Base-by-base conservation (phyloP, 257 asterid genomes). In the Penstemon barbatus region DNA sequence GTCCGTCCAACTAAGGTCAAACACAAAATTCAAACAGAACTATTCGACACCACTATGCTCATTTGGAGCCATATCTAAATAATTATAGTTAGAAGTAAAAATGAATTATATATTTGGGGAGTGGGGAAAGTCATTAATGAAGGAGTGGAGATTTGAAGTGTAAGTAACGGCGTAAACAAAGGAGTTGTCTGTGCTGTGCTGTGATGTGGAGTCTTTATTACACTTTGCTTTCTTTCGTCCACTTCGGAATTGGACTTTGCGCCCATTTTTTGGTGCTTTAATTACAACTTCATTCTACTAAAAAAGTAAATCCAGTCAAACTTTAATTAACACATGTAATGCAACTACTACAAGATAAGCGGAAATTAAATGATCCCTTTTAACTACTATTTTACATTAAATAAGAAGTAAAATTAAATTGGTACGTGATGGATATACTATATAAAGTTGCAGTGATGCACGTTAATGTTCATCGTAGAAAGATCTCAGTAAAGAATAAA, bases 401-500 rank as follows among this genome's bases (percentile, higher is more conserved):
- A 15, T 15, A 15, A n/a, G n/a, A n/a, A n/a, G n/a, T n/a, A 44
- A 45, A 25, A 25, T 36, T 4, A 53, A 61, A 41, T 7, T 12
- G 13, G 9, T 41, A 15, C 7, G 37, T 1, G 37, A 3, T 49
- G 15, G 13, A 49, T 39, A 50, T 53, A 2, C 1, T 25, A 25
- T 25, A 25, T 25, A 44, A 76, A 65, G 70, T 52, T 4, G 80
- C 61, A 75, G 57, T 2, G 2, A 63, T 71, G 81, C 63, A 66
- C n/a, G 25, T 4, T 59, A 58, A 19, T 43, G 76, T 63, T 65
- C 62, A 37, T 72, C 46, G 66, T 33, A 13, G 74, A 12, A 66
- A 77, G 72, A 74, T 79, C 77, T 79, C 58, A 68, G 73, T 75
- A 68, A 71, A 71, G 78, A 75, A 59, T 75, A 79, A 68, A 75